Base-by-base conservation (phyloP, 139 green algal species). In the Tetradesmus lagerheimii region DNA sequence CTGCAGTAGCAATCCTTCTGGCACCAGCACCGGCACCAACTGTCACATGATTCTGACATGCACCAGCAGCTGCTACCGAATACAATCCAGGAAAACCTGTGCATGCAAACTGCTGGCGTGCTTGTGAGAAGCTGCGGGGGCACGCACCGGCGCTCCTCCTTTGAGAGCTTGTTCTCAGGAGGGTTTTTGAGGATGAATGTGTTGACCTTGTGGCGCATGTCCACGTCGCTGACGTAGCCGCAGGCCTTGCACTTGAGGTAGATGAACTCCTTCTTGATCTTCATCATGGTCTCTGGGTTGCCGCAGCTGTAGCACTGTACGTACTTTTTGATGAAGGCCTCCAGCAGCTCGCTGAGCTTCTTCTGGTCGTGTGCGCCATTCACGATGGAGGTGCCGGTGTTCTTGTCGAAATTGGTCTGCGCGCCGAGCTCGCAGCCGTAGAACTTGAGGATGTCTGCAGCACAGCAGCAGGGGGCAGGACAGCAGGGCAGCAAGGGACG, bases 111-210 rank as follows among this genome's bases (percentile, higher is more conserved):
- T 34, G 75, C 20, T 27, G 62, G 23, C 62, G 11, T 2, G 62
- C 62, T 4, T 15, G 11, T 74, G 11, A 5, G 11, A 27, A 29
- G 62, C 62, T 8, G 62, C 62, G 6, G 4, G 23, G 66, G 23
- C 66, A 92, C 93, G 87, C 87, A 97, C 96, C 97, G 97, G 76
- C 97, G 97, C 93, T 99, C 97, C 39, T 96, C 96, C 93, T 98
- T 98, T 92, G 93, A 97, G 45, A 98, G 89, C 89, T 97, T 98
- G 90, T 98, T 96, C 78, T 98, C 97, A 18, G 98, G 98, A 1
- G 98, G 98, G 94, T 99, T 99, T 85, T 99, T 99, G 82, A 99
- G 91, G 91, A 99, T 99, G 95, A 98, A 99, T 2, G 96, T 98
- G 92, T 98, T 99, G n/a, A 99, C 94, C 93, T 98, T 98, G 93